Conservation (phyloP, 345 rosid genomes). For the Eucalyptus curtisii region DNA sequence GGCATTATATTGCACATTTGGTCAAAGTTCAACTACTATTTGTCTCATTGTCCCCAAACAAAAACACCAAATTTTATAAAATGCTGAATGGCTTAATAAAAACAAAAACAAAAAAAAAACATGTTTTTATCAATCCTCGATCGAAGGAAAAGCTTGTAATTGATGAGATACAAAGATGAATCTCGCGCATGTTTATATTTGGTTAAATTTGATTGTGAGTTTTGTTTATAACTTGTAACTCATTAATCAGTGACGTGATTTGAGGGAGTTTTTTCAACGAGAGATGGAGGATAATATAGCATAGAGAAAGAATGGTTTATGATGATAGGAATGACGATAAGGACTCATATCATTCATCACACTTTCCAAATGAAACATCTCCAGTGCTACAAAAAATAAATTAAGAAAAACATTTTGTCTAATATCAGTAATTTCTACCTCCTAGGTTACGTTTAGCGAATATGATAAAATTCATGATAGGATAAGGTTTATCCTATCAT, state of each 20-base stretch:
- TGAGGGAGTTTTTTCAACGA: neutral
- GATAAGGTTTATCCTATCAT: too few species aligned
- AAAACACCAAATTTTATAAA: too few species aligned
- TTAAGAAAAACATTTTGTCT: neutral
- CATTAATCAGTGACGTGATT: neutral
- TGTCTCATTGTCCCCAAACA: neutral
- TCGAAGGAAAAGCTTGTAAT: neutral
- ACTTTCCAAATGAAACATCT: neutral
- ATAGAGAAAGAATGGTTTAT: neutral
- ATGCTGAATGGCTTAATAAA: neutral
- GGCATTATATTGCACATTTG: neutral
- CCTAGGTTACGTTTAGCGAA: too few species aligned
- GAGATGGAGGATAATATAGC: neutral
- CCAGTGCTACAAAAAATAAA: rapidly evolving
- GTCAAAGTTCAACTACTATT: neutral
- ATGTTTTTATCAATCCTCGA: neutral
- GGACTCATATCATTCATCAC: neutral
- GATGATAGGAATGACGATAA: neutral
- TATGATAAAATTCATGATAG: too few species aligned
- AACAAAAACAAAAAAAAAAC: neutral
- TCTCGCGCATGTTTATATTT: neutral
- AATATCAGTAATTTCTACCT: rapidly evolving
- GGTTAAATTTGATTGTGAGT: neutral
- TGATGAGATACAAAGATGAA: neutral
- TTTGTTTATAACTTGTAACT: neutral